phyloP scores from a whole-genome alignment of 2,329 filamentous ascomycete species.

The Calonectria hawksworthii region DNA sequence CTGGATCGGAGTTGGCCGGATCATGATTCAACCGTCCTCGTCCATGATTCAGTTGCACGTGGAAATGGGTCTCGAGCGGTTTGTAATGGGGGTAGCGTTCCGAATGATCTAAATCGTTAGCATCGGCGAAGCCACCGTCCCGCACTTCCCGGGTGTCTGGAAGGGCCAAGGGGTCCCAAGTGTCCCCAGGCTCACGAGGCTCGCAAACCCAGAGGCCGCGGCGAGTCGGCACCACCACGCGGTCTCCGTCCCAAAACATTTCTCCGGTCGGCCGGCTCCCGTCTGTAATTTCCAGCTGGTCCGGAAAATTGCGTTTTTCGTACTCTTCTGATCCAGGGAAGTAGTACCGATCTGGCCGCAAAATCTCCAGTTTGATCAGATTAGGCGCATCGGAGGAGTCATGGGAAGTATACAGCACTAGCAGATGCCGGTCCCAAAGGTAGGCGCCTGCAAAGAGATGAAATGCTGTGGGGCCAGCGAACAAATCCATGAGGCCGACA shows the following conservation, averaged over 20 bases:
- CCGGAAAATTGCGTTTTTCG: conserved; percentile 4
- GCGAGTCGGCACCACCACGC: conserved; percentile 28
- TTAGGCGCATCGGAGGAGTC: background rate
- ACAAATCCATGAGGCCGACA: background rate
- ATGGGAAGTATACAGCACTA: conserved; percentile 13
- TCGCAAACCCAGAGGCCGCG: conserved; percentile 28
- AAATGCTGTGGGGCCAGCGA: background rate
- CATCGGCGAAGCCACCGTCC: background rate
- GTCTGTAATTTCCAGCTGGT: background rate
- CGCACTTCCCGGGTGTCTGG: background rate
- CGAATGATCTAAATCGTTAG: background rate
- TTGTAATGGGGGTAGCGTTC: background rate
- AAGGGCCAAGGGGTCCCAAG: background rate
- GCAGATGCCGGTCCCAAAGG: conserved; percentile 34
- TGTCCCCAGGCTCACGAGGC: background rate
- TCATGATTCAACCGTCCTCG: background rate
- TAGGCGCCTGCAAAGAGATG: conserved; percentile 2
- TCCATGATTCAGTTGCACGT: conserved; percentile 8
- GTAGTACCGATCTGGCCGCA: background rate
- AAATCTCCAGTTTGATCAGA: background rate
- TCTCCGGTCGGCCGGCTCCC: background rate
- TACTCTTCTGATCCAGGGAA: background rate
- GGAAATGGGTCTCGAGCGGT: background rate
- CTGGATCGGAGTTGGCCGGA: background rate
- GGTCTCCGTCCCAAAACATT: conserved; percentile 35